These are phyloP conservation scores for Furculomyces boomerangus DNA, from an alignment of 371 early-diverging fungal genomes.

Conservation along the genomic window DNA sequence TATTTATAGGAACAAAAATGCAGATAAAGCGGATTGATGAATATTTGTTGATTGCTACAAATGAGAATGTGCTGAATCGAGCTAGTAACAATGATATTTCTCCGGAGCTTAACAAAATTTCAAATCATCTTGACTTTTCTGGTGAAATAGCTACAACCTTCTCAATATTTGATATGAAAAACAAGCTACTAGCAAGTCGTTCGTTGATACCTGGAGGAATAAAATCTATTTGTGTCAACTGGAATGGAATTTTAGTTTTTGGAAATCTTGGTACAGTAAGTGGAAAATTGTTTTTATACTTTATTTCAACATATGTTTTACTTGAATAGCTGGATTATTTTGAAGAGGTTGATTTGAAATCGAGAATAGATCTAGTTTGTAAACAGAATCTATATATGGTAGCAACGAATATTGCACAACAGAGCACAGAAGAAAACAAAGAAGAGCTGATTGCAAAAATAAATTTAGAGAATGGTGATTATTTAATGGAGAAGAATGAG, in stretches of 20 bases:
- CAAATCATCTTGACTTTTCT: too few species aligned
- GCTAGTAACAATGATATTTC: too few species aligned
- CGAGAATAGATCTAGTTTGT: slow-evolving; percentile 71
- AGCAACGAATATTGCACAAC: slow-evolving; percentile 65
- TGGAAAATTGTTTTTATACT: neutral
- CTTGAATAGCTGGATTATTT: slow-evolving; percentile 37
- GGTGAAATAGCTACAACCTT: too few species aligned
- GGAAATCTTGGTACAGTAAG: slow-evolving; percentile 55
- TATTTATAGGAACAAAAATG: slow-evolving; percentile 17
- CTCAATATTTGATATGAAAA: slow-evolving; percentile 75
- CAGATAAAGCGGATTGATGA: slow-evolving; percentile 14
- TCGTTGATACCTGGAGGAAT: slow-evolving; percentile 45
- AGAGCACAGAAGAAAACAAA: slow-evolving; percentile 30
- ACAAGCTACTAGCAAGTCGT: slow-evolving; percentile 72
- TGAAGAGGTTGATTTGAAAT: slow-evolving; percentile 70
- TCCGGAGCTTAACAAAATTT: too few species aligned
- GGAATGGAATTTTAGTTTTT: slow-evolving; percentile 77
- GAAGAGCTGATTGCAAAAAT: slow-evolving; percentile 66
- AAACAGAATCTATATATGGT: slow-evolving; percentile 71
- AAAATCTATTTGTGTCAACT: slow-evolving; percentile 55
- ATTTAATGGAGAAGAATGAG: slow-evolving; percentile 71
- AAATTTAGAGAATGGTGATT: slow-evolving; percentile 82
- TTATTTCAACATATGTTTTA: neutral
- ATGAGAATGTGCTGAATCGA: neutral
- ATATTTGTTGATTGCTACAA: slow-evolving; percentile 15